phyloP scores from a whole-genome alignment of 345 rosid species.

The Adansonia digitata region DNA sequence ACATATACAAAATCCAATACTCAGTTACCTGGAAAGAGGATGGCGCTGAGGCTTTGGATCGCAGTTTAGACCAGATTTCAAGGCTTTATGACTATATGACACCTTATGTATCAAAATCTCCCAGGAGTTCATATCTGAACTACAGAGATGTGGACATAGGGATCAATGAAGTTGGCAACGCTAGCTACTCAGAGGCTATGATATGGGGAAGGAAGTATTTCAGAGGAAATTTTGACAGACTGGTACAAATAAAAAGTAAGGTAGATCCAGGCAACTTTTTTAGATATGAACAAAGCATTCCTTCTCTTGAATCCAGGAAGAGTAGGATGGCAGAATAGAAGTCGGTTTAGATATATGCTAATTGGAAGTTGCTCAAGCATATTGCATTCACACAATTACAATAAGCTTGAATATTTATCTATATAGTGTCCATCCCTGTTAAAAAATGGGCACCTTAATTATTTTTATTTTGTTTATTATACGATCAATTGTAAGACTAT shows the following conservation, averaged over 20 bases:
- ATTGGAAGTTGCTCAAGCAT: not conserved
- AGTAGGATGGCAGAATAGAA: not conserved
- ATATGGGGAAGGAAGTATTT: slow-evolving; percentile 13
- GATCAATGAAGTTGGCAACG: slow-evolving; percentile 4
- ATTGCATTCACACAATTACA: not conserved
- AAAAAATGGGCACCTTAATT: no score
- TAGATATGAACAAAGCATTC: slow-evolving; percentile 19
- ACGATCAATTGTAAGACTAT: no score
- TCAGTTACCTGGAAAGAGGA: slow-evolving; percentile 29
- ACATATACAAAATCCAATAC: slow-evolving; percentile 51
- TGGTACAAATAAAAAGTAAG: slow-evolving; percentile 5
- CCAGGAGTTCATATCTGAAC: slow-evolving; percentile 13
- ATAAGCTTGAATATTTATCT: no score
- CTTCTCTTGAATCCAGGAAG: slow-evolving; percentile 1
- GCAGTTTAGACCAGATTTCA: not conserved
- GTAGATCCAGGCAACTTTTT: slow-evolving; percentile 17
- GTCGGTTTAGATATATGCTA: not conserved
- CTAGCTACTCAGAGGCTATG: slow-evolving; percentile 7
- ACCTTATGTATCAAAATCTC: slow-evolving; percentile 16
- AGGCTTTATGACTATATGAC: slow-evolving; percentile 10
- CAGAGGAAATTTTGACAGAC: slow-evolving; percentile 6
- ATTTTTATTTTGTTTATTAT: no score
- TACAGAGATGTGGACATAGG: slow-evolving; percentile 22
- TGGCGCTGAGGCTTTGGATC: not conserved
- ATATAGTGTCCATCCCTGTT: no score